Evolutionary conservation across 2,329 filamentous ascomycete species (phyloP), one percentile per base, ranked within the genome.

Genomic region (Sclerotinia spermophila): DNA sequence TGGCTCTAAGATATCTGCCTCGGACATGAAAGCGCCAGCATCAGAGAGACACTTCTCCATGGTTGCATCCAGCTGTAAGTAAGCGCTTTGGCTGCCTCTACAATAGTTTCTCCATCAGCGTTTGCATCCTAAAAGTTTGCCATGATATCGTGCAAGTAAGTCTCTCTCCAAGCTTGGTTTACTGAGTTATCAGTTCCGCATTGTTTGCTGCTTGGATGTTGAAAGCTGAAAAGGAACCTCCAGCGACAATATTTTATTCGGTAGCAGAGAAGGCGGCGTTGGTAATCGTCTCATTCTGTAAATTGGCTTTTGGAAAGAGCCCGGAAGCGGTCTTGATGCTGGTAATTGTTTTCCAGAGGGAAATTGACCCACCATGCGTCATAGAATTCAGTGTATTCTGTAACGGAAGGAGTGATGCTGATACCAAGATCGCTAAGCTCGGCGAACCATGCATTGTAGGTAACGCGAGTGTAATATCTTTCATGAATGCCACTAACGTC

Each of bases 1-100:
- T 1, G 71, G 72, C 56, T 74, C 73, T 10, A 68, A 19, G 6
- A 69, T 72, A 64, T 75, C 72, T 6, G 58, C 67, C 65, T 75
- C 73, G 13, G 68, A 65, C 27, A 74, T 51, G 51, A 74, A 74
- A 4, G 68, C 60, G 2, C 71, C 71, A 35, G 69, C 56, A 53
- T 68, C 71, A 13, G 70, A 42, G 70, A 71, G 2, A 73, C 58
- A 51, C 72, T 67, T 56, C 72, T 67, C 74, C 73, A 75, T 24
- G 58, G 48, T 51, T 73, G 68, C 64, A 75, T 74, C 61, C 59
- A 65, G 56, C 69, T 69, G 15, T 69, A 71, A 13, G 73, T 74
- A 35, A 75, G 71, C 13, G 68, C 71, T 58, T 73, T 33, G 48
- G 45, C 5, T 51, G 27, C 35, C 35, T 24, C 2, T 15, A 24